Evolutionary conservation across 2,329 filamentous ascomycete genomes (phyloP).

Genomic region (Aureobasidium sp.): DNA sequence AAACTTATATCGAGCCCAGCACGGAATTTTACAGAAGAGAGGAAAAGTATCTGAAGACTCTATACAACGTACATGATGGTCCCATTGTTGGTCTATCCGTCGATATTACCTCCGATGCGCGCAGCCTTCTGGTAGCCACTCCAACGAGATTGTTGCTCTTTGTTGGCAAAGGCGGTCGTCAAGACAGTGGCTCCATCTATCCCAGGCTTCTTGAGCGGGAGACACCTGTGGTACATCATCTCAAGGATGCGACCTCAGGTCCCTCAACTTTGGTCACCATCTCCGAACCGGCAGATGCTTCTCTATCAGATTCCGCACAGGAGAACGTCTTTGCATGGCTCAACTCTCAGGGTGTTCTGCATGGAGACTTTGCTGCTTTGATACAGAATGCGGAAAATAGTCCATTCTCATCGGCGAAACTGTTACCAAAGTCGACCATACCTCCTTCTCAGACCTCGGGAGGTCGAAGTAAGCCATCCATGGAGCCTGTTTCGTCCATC

Average conservation of each 20-base stretch:
- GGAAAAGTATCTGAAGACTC: slow-evolving; percentile 79
- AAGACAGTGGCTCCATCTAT: slow-evolving; percentile 74
- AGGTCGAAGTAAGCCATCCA: slow-evolving; percentile 56
- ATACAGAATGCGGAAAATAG: slow-evolving; percentile 50
- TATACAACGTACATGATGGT: slow-evolving; percentile 77
- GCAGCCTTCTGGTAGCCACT: slow-evolving; percentile 74
- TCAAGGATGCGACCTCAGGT: slow-evolving; percentile 48
- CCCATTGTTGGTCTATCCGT: slow-evolving; percentile 81
- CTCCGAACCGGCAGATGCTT: slow-evolving; percentile 59
- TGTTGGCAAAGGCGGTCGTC: slow-evolving; percentile 65
- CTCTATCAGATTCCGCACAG: slow-evolving; percentile 33
- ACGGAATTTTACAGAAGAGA: slow-evolving; percentile 93
- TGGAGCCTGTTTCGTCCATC: slow-evolving; percentile 71
- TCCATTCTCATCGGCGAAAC: slow-evolving; percentile 69
- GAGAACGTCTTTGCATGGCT: slow-evolving; percentile 88
- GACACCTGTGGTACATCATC: slow-evolving; percentile 68
- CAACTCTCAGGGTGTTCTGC: slow-evolving; percentile 75
- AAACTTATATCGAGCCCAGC: slow-evolving; percentile 88
- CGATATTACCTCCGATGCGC: slow-evolving; percentile 66
- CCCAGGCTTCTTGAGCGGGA: slow-evolving; percentile 82
- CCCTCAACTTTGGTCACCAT: slow-evolving; percentile 67
- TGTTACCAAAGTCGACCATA: slow-evolving; percentile 68
- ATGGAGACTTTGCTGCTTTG: slow-evolving; percentile 62
- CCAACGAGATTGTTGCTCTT: slow-evolving; percentile 73
- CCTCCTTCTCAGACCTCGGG: slow-evolving; percentile 59